phyloP scores from a whole-genome alignment of 192 early-diverging fungal species.

The Cetraspora pellucida region DNA sequence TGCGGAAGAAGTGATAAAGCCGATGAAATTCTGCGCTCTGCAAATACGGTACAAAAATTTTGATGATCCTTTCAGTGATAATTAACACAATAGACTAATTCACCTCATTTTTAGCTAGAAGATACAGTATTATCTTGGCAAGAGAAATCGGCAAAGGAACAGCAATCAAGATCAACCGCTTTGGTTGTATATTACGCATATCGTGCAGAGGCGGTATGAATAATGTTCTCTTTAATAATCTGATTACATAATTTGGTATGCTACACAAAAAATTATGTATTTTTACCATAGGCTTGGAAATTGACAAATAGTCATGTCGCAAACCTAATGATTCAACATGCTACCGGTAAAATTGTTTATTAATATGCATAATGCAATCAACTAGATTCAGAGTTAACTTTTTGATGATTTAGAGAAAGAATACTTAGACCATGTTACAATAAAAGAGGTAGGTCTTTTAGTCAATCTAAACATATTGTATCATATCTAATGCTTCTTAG shows the following conservation, averaged over 20 bases:
- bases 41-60: background rate
- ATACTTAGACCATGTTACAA: conserved; percentile 3
- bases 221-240: background rate
- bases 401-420: background rate
- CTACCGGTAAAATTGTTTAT: conserved; percentile 13
- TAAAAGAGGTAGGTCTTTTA: background rate
- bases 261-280: background rate
- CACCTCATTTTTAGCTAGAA: conserved; percentile 7
- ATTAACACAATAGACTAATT: background rate
- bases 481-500: background rate
- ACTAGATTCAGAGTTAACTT: background rate
- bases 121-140: conserved; percentile 17
- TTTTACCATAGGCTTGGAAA: conserved; percentile 28
- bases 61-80: background rate
- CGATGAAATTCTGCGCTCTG: conserved; percentile 27
- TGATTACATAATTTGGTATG: background rate
- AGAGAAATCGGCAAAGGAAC: background rate
- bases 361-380: background rate
- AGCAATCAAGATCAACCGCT: conserved; percentile 4
- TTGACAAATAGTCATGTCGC: conserved; percentile 30
- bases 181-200: conserved; percentile 28
- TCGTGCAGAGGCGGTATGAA: conserved; percentile 27
- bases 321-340: conserved; percentile 33
- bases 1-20: conserved; percentile 34
- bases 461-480: background rate